Base-by-base conservation (phyloP, 78 protist species). In the Pigoraptor vietnamica region DNA sequence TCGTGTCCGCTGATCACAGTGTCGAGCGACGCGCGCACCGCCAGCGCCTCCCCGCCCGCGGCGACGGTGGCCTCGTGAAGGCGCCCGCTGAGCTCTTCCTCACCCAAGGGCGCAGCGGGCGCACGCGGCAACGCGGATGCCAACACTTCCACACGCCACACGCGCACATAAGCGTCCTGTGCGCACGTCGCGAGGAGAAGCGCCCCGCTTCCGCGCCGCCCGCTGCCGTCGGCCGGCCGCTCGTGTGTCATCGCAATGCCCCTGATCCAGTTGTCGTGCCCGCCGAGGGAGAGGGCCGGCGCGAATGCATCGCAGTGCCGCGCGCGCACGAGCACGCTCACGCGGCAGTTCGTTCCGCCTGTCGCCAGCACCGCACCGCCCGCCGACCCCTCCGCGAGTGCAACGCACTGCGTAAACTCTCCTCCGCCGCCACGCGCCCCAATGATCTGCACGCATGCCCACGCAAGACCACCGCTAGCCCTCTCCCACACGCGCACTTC, bases 1-100 rank as follows among this genome's bases (percentile, higher is more conserved):
- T 93, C 96, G 88, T 95, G 96, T 24, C 93, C 96, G 2, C 91
- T 79, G 29, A 95, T 34, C 24, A 95, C 95, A 0, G 96, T 37
- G 29, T 95, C 96, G 14, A 93, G 87, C 1, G 90, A 38, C 9
- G 23, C 38, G 14, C 67, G 67, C 67, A 48, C 29, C 25, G 38
- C 38, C 2, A 37, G 2, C 32, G 35, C 84, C 23, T 79, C 34
- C 23, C 37, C 6, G 24, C 1, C 25, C 37, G 19, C 38, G 88
- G 23, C 25, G 35, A 24, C 88, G 2, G 39, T 35, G 38, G 39
- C 9, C 39, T 23, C 88, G 35, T 34, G 39, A 6, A 9, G 35
- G 1, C 39, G 2, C 39, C 23, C 1, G 34, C 88, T 9, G 38
- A 83, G 23, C 23, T 24, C 25, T 19, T 29, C 6, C 23, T 32